phyloP scores from a whole-genome alignment of 2,329 filamentous ascomycete species.

The Zarea fungicola region DNA sequence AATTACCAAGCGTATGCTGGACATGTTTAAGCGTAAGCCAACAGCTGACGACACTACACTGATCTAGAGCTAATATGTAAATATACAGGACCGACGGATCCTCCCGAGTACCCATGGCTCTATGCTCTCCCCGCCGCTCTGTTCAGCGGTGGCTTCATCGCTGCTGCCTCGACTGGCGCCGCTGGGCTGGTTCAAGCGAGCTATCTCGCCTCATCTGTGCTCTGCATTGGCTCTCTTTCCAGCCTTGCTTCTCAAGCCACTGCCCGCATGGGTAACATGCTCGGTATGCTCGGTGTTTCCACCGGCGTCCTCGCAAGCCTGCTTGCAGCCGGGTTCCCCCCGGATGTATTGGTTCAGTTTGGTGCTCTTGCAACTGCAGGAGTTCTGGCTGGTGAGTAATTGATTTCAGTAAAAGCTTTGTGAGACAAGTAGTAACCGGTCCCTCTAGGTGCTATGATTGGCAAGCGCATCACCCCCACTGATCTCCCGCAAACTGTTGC shows the following conservation, averaged over 20 bases:
- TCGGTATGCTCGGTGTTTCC: slow-evolving; percentile 80
- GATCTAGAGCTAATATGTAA: slow-evolving; percentile 11
- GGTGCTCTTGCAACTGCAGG: slow-evolving; percentile 69
- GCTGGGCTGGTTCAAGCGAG: slow-evolving; percentile 82
- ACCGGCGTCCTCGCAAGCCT: slow-evolving; percentile 80
- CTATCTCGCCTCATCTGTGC: slow-evolving; percentile 76
- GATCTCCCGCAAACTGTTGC: slow-evolving; percentile 86
- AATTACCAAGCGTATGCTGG: slow-evolving; percentile 88
- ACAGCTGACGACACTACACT: neutral
- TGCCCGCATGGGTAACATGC: slow-evolving; percentile 76
- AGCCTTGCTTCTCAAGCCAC: slow-evolving; percentile 77
- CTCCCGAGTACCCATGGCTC: slow-evolving; percentile 82
- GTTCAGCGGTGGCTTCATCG: slow-evolving; percentile 77
- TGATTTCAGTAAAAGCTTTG: neutral
- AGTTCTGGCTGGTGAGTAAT: slow-evolving; percentile 51
- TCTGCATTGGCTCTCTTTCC: slow-evolving; percentile 81
- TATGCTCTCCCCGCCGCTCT: slow-evolving; percentile 72
- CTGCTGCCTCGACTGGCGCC: slow-evolving; percentile 73
- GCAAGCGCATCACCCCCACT: slow-evolving; percentile 80
- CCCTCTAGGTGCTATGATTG: slow-evolving; percentile 63
- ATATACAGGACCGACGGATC: slow-evolving; percentile 68
- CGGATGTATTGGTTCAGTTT: slow-evolving; percentile 75
- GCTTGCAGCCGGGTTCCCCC: slow-evolving; percentile 72
- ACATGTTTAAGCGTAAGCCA: slow-evolving; percentile 74
- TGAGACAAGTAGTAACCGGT: slow-evolving; percentile 8